Evolutionary conservation across 805 yeast species (phyloP).

Genomic region (Jamesozyma gamospora): DNA sequence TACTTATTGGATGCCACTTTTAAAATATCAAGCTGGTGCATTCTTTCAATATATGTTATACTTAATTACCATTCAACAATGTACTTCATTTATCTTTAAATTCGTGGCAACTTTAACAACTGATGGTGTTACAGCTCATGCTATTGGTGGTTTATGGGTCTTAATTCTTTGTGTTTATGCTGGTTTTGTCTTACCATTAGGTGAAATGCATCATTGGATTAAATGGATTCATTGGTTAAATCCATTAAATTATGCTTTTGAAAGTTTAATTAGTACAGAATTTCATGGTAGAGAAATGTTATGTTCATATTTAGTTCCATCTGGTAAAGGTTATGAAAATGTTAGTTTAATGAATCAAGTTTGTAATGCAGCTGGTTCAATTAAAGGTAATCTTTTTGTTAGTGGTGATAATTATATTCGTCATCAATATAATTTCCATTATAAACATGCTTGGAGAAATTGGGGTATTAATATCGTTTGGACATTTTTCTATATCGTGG

Average conservation of each 20-base stretch:
- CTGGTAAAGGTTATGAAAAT: slow-evolving; percentile 44
- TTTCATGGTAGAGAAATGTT: slow-evolving; percentile 43
- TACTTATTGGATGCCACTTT: slow-evolving; percentile 44
- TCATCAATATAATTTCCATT: slow-evolving; percentile 32
- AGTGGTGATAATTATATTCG: slow-evolving; percentile 42
- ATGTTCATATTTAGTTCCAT: slow-evolving; percentile 43
- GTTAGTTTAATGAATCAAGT: slow-evolving; percentile 33
- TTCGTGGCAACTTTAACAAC: slow-evolving; percentile 43
- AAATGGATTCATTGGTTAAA: slow-evolving; percentile 45
- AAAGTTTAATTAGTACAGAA: slow-evolving; percentile 47
- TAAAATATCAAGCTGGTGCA: slow-evolving; percentile 44
- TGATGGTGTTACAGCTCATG: slow-evolving; percentile 47
- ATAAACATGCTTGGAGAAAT: slow-evolving; percentile 49
- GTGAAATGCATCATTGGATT: slow-evolving; percentile 51
- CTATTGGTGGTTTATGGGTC: slow-evolving; percentile 44
- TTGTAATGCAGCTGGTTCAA: slow-evolving; percentile 47
- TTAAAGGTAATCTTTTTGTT: slow-evolving; percentile 36
- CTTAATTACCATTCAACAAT: slow-evolving; percentile 37
- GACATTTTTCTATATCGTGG: slow-evolving; percentile 31
- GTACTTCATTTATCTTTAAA: slow-evolving; percentile 45
- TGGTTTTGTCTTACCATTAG: slow-evolving; percentile 39
- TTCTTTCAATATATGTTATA: slow-evolving; percentile 43
- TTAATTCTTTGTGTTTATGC: slow-evolving; percentile 50
- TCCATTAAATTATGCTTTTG: slow-evolving; percentile 42
- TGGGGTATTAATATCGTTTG: slow-evolving; percentile 47